Conservation (phyloP, 768 basidiomycete species). For the Hirschioporus abietinus region DNA sequence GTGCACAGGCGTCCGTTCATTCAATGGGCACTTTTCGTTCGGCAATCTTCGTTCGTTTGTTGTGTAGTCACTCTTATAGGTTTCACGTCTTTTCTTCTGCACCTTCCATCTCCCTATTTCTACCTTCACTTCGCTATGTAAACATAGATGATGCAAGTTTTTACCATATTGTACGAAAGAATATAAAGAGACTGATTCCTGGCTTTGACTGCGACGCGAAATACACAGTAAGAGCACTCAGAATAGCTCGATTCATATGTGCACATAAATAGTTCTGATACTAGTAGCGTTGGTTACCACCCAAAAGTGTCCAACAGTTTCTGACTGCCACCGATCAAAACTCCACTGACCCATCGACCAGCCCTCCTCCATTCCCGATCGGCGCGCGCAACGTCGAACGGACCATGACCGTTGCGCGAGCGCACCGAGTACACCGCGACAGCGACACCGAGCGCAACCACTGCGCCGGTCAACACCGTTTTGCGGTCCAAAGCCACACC, state of each 20-base stretch:
- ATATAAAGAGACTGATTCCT: not conserved
- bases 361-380: slow-evolving; percentile 18
- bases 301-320: slow-evolving; percentile 15
- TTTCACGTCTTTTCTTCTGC: not conserved
- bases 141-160: not conserved
- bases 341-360: slow-evolving; percentile 18
- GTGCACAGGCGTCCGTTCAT: not conserved
- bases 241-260: not conserved
- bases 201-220: not conserved
- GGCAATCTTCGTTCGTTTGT: not conserved
- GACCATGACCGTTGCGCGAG: slow-evolving; percentile 7
- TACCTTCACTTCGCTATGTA: not conserved
- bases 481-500: slow-evolving; percentile 24
- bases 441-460: slow-evolving; percentile 65
- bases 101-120: not conserved
- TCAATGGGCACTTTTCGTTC: not conserved
- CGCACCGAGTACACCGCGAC: slow-evolving; percentile 45
- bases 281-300: not conserved
- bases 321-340: slow-evolving; percentile 20
- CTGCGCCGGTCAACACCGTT: slow-evolving; percentile 54
- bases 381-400: slow-evolving; percentile 9
- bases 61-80: not conserved
- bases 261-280: slow-evolving; percentile 2
- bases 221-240: not conserved
- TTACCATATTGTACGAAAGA: not conserved